phyloP scores from a whole-genome alignment of 345 rosid genomes.

The Durio zibethinus region DNA sequence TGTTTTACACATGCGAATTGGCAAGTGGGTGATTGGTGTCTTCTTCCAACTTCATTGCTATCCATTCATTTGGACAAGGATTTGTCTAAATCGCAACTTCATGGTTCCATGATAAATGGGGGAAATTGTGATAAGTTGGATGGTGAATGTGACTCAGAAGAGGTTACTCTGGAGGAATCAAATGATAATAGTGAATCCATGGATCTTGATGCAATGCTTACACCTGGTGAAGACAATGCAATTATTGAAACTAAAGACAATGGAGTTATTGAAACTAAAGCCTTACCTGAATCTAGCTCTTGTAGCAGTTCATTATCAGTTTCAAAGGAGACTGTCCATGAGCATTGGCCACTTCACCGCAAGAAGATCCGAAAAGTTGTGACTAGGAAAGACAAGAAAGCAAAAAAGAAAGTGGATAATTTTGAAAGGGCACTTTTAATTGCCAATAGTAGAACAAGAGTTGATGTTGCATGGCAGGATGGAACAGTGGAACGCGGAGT shows the following conservation, averaged over 20 bases:
- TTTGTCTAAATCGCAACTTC: constrained; percentile 48
- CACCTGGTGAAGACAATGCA: constrained; percentile 34
- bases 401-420: constrained; percentile 76
- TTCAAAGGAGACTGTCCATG: constrained; percentile 69
- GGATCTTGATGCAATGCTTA: constrained; percentile 35
- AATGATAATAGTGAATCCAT: constrained; percentile 36
- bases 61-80: constrained; percentile 42
- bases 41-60: constrained; percentile 50
- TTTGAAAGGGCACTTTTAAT: constrained; percentile 82
- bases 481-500: constrained; percentile 55
- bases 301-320: constrained; percentile 41
- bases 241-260: constrained; percentile 22
- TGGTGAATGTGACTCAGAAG: constrained; percentile 41
- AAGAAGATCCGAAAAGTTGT: constrained; percentile 88
- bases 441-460: constrained; percentile 59
- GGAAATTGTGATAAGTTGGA: constrained; percentile 34
- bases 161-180: constrained; percentile 42
- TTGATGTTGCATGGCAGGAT: constrained; percentile 94
- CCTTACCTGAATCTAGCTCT: constrained; percentile 45
- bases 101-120: constrained; percentile 39
- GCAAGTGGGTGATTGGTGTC: constrained; percentile 96
- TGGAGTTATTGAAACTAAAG: constrained; percentile 27
- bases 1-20: constrained; percentile 90
- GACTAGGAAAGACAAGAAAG: constrained; percentile 75
- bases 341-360: constrained; percentile 80